Base-by-base conservation (phyloP, 1,284 basidiomycete species). In the Blastosporella zonata region DNA sequence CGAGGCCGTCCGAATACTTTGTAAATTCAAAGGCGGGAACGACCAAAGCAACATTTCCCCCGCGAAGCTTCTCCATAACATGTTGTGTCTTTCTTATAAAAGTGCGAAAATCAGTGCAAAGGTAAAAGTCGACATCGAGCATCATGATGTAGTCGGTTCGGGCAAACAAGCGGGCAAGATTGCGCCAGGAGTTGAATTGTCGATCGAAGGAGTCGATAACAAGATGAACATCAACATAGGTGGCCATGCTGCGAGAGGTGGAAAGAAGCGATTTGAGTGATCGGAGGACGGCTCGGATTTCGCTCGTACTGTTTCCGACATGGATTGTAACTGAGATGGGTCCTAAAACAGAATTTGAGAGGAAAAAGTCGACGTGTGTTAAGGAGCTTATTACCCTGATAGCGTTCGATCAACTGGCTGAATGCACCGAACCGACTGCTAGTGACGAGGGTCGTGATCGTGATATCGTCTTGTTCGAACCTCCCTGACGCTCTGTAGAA, bases 121-220 rank as follows among this genome's bases (percentile, higher is more conserved):
- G 67, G 33, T 79, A 84, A 64, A 93, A 93, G 63, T 93, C 90
- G 52, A 92, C 84, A 64, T 93, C 90, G 46, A 93, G 79, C 83
- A 92, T 89, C 83, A 93, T 88, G 44, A 92, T 79, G 58, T 81
- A 90, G 54, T 86, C 78, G 4, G 90, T 91, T 10, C 88, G 77
- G 1, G 89, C 84, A 59, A 90, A 89, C 46, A 90, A 72, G 35
- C 90, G 79, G 9, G 90, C 90, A 28, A 83, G 77, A 62, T 93
- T 93, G 34, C 91, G 77, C 87, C 90, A 93, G 33, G 87, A 82
- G 66, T 93, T 93, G 71, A 93, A 86, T 62, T 91, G 81, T 2
- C 89, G 76, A 53, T 87, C 83, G 59, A 89, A 90, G 2, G 82
- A 78, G 48, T 92, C 90, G 57, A 94, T 75, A 27, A 94, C 82